phyloP scores from a whole-genome alignment of 2,329 filamentous ascomycete genomes.

The Pseudogymnoascus destructans region DNA sequence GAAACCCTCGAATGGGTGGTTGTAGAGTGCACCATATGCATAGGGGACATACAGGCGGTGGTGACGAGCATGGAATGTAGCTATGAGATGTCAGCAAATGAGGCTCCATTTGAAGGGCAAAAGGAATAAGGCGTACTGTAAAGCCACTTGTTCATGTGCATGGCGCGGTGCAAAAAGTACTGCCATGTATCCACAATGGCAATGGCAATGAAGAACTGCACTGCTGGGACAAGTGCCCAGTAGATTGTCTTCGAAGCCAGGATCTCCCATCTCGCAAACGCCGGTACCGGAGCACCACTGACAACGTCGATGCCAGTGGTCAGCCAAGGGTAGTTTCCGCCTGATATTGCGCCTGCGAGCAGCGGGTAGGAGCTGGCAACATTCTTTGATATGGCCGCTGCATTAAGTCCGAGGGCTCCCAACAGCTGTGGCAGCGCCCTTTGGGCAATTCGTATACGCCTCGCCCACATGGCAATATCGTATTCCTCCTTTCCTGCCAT shows the following conservation, averaged over 20 bases:
- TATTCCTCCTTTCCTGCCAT: conserved; percentile 68
- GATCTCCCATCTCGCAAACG: conserved; percentile 78
- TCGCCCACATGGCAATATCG: conserved; percentile 82
- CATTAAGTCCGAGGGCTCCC: conserved; percentile 61
- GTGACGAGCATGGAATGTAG: conserved; percentile 84
- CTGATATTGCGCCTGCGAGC: conserved; percentile 62
- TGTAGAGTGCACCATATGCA: conserved; percentile 92
- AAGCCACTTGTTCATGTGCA: conserved; percentile 96
- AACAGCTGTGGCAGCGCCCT: conserved; percentile 62
- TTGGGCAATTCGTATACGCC: conserved; percentile 65
- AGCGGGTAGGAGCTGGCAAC: conserved; percentile 58
- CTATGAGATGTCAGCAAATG: conserved; percentile 32
- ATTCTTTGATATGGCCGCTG: conserved; percentile 60
- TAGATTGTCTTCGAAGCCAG: conserved; percentile 64
- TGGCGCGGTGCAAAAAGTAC: conserved; percentile 89
- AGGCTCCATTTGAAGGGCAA: not conserved
- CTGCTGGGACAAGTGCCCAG: conserved; percentile 57
- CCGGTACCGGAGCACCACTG: conserved; percentile 43
- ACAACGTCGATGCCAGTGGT: conserved; percentile 42
- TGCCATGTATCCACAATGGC: conserved; percentile 89
- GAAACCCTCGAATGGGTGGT: conserved; percentile 90
- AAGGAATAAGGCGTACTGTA: conserved; percentile 59
- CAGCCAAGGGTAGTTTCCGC: conserved; percentile 67
- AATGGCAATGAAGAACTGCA: conserved; percentile 67
- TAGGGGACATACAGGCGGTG: conserved; percentile 97